These are phyloP conservation scores for Pythium pyrilobum DNA, from an alignment of 352 stramenopile species.

Conservation along the genomic window DNA sequence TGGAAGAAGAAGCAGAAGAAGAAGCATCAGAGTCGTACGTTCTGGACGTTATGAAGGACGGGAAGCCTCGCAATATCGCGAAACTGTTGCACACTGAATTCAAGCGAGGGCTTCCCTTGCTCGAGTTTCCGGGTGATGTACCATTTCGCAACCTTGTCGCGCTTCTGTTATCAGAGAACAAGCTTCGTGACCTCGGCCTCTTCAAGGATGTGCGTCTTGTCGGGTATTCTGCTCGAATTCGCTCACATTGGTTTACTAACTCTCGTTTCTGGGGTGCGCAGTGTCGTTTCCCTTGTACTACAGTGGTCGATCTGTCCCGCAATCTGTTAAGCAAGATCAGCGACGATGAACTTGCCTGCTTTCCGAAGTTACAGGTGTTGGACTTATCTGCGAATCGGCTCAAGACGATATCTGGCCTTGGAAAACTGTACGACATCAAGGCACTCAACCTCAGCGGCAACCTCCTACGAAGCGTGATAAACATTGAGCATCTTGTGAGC, in stretches of 20 bases:
- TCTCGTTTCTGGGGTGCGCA: conserved; percentile 6
- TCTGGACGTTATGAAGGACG: conserved; percentile 46
- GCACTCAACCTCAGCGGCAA: conserved; percentile 62
- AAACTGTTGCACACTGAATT: conserved; percentile 53
- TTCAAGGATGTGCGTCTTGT: conserved; percentile 46
- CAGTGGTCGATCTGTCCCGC: conserved; percentile 52
- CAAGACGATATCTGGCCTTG: conserved; percentile 44
- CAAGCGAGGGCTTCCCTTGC: conserved; percentile 32
- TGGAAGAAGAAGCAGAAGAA: conserved; percentile 40
- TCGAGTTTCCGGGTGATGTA: conserved; percentile 44
- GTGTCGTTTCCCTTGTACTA: conserved; percentile 55
- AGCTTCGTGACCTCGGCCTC: conserved; percentile 35
- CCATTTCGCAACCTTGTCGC: conserved; percentile 57
- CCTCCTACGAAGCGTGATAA: conserved; percentile 52
- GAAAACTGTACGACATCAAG: conserved; percentile 49
- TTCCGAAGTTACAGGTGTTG: conserved; percentile 63
- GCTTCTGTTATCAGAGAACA: conserved; percentile 57
- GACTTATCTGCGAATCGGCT: conserved; percentile 59
- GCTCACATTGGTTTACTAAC: neutral
- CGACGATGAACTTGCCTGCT: conserved; percentile 40
- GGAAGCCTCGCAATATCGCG: conserved; percentile 41
- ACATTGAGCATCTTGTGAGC: conserved; percentile 61
- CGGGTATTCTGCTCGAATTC: neutral
- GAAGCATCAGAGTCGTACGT: conserved; percentile 35
- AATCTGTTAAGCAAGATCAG: conserved; percentile 56